Conservation (phyloP, 2,329 filamentous ascomycete species). For the Purpureocillium lavendulum region DNA sequence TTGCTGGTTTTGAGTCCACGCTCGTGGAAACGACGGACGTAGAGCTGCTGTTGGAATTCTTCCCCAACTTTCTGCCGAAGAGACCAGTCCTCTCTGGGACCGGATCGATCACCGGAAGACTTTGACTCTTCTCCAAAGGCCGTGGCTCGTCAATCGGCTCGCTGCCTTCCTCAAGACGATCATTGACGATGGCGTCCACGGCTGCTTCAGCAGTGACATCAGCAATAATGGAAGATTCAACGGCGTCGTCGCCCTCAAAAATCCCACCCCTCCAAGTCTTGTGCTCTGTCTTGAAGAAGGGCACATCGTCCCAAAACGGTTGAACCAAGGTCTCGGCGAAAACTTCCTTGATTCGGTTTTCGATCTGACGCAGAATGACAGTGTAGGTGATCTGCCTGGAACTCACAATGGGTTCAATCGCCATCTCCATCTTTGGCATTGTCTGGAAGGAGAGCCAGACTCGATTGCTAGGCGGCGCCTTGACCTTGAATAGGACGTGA, state of each 20-base stretch:
- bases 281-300: slow-evolving; percentile 74
- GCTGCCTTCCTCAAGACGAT: slow-evolving; percentile 31
- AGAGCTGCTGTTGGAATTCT: slow-evolving; percentile 19
- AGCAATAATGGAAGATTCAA: slow-evolving; percentile 17
- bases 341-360: slow-evolving; percentile 90
- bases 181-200: slow-evolving; percentile 40
- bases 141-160: slow-evolving; percentile 29
- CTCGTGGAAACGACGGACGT: slow-evolving; percentile 37
- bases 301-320: slow-evolving; percentile 94
- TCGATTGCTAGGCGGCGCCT: slow-evolving; percentile 90
- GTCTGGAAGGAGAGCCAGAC: slow-evolving; percentile 93
- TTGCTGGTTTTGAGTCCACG: slow-evolving; percentile 35
- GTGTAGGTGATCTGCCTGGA: slow-evolving; percentile 92
- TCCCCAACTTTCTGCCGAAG: slow-evolving; percentile 41
- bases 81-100: slow-evolving; percentile 28
- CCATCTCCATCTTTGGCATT: slow-evolving; percentile 89
- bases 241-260: slow-evolving; percentile 50
- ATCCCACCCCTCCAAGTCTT: slow-evolving; percentile 82
- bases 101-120: slow-evolving; percentile 33
- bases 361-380: slow-evolving; percentile 84
- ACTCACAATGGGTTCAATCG: slow-evolving; percentile 93
- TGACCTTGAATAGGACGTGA: slow-evolving; percentile 77
- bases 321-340: slow-evolving; percentile 84
- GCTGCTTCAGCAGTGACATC: slow-evolving; percentile 22
- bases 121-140: slow-evolving; percentile 48